These are phyloP conservation scores for Candida piceae DNA, from an alignment of 805 yeast species.

Conservation along the genomic window DNA sequence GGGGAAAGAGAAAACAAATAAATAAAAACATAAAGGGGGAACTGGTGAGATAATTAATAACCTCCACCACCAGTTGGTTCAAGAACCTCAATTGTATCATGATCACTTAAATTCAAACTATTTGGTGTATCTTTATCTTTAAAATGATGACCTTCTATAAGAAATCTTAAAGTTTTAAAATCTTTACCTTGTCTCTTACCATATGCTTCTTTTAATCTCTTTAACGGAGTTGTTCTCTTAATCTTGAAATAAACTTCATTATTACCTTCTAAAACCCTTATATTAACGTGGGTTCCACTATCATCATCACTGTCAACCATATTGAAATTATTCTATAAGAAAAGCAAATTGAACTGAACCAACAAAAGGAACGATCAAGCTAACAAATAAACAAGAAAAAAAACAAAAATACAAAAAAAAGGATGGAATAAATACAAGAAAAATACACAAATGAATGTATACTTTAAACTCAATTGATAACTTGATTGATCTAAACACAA, in stretches of 20 bases:
- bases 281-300: background rate
- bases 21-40: too few species aligned
- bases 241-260: background rate
- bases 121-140: background rate
- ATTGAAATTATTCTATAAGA: too few species aligned
- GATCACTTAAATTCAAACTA: background rate
- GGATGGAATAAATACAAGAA: too few species aligned
- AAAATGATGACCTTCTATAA: background rate
- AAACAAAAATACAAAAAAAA: too few species aligned
- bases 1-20: background rate
- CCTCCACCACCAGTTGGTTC: slow-evolving; percentile 1
- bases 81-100: background rate
- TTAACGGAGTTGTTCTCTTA: background rate
- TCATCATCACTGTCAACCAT: background rate
- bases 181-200: background rate
- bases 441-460: too few species aligned
- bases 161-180: background rate
- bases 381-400: too few species aligned
- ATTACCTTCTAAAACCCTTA: background rate
- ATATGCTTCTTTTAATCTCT: background rate
- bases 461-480: too few species aligned
- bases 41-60: too few species aligned
- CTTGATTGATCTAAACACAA: too few species aligned
- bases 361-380: too few species aligned
- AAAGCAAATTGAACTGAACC: too few species aligned